Base-by-base conservation (phyloP, 148 eudicot genomes). In the Cornus kousa region DNA sequence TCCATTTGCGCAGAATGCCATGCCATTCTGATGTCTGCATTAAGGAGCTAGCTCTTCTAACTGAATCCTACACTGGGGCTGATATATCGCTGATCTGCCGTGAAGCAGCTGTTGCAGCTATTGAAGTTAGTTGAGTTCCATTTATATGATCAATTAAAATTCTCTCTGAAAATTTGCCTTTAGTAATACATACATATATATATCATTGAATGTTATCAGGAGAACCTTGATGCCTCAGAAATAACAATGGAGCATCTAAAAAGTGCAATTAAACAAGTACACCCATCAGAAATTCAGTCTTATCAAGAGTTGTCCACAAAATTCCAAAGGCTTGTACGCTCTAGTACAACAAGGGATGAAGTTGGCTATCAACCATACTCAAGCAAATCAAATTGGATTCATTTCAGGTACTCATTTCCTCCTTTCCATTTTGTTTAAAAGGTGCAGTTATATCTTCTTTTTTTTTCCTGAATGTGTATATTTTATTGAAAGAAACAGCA, bases 41-140 rank as follows among this genome's bases (percentile, higher is more conserved):
- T 50, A 75, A 77, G 65, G 90, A 90, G 87, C 87, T 92, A 50
- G 90, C 97, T 68, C 82, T 68, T 78, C 87, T 91, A 35, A 86
- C 97, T 77, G 90, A 91, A 84, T 98, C 98, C 70, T 92, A 80
- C 76, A 92, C 98, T 11, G 99, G 99, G 67, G 99, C 99, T 81
- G 99, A 96, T 82, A 88, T 96, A 81, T 92, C 90, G 6, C 86
- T 85, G 64, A 83, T 93, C 55, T 96, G 99, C 77, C 87, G 90
- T 74, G 92, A 88, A 85, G 99, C 99, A 60, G 94, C 92, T 72
- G 78, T 89, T 75, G 83, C 80, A 32, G 98, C 98, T 59, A 86
- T 94, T 66, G 97, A 94, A 81, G 99, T 96, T 82, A 68, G 89
- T 80, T 67, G 48, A 46, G 14, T 59, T 75, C 23, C 46, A 31